These are phyloP conservation scores for Pseudophaeomoniella oleicola DNA, from an alignment of 2,329 filamentous ascomycete species.

Conservation along the genomic window DNA sequence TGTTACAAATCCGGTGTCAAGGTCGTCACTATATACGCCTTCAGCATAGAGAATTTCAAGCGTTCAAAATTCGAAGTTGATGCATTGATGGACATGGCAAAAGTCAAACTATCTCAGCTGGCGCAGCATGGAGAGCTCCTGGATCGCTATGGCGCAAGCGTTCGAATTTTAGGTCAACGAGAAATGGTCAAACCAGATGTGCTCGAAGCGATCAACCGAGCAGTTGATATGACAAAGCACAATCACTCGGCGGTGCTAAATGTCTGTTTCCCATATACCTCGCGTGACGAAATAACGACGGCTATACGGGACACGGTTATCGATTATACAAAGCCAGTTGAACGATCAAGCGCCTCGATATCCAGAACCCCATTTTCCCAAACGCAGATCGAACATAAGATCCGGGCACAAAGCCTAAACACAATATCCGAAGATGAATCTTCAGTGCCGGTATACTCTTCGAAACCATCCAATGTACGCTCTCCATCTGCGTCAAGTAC, in stretches of 20 bases:
- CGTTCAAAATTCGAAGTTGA: slow-evolving; percentile 93
- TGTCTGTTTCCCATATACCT: slow-evolving; percentile 96
- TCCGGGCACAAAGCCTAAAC: slow-evolving; percentile 46
- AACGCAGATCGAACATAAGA: slow-evolving; percentile 72
- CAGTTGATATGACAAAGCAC: slow-evolving; percentile 70
- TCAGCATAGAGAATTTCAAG: slow-evolving; percentile 99
- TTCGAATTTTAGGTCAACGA: slow-evolving; percentile 73
- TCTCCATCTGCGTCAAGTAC: neutral
- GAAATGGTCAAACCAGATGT: slow-evolving; percentile 78
- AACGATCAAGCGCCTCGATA: slow-evolving; percentile 23
- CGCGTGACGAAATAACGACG: slow-evolving; percentile 83
- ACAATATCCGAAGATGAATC: neutral
- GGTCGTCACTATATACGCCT: slow-evolving; percentile 94
- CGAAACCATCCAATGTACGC: neutral
- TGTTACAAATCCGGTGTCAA: slow-evolving; percentile 97
- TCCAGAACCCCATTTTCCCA: slow-evolving; percentile 66
- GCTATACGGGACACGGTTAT: slow-evolving; percentile 77
- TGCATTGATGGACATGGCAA: slow-evolving; percentile 93
- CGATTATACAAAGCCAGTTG: slow-evolving; percentile 64
- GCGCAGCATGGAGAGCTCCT: slow-evolving; percentile 86
- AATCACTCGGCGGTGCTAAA: slow-evolving; percentile 75
- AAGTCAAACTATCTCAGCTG: slow-evolving; percentile 83
- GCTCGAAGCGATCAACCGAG: slow-evolving; percentile 71
- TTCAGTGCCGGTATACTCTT: neutral
- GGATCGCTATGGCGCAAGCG: slow-evolving; percentile 77